Percentiles rank a stretch among this genome's conserved stretches.
Evolutionary conservation across 176 grass and related monocot genomes (phyloP).

Genomic region (Oryza punctata): DNA sequence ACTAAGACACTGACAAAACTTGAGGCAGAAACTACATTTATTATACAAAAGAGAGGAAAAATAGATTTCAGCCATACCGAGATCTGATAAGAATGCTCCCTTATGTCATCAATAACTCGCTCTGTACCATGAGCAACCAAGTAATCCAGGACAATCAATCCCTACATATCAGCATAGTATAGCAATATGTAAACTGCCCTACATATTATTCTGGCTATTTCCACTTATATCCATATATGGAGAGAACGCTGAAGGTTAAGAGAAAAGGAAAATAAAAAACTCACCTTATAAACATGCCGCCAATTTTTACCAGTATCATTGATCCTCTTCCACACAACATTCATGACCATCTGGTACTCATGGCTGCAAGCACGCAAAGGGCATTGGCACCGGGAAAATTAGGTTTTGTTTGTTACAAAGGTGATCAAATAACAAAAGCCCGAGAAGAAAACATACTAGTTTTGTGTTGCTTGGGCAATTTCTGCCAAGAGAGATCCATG

Average conservation of each 20-base stretch:
- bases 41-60: conserved; percentile 9
- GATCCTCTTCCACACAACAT: conserved; percentile 97
- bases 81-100: conserved; percentile 93
- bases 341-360: conserved; percentile 97
- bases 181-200: not conserved
- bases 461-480: conserved; percentile 76
- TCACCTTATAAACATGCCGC: conserved; percentile 99
- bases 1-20: not conserved
- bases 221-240: not conserved
- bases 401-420: not conserved
- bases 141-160: conserved; percentile 92
- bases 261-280: not conserved
- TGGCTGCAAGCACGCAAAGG: conserved; percentile 57
- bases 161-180: conserved; percentile 48
- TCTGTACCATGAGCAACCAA: conserved; percentile 87
- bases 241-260: not conserved
- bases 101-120: conserved; percentile 94
- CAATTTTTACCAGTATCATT: conserved; percentile 98
- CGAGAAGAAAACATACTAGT: conserved; percentile 54
- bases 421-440: not conserved
- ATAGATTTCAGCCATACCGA: conserved; percentile 51
- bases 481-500: conserved; percentile 93
- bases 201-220: not conserved
- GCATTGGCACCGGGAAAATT: conserved; percentile 12
- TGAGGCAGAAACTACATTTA: not conserved